Conservation (phyloP, 768 basidiomycete genomes). For the Daedaleopsis nitida region DNA sequence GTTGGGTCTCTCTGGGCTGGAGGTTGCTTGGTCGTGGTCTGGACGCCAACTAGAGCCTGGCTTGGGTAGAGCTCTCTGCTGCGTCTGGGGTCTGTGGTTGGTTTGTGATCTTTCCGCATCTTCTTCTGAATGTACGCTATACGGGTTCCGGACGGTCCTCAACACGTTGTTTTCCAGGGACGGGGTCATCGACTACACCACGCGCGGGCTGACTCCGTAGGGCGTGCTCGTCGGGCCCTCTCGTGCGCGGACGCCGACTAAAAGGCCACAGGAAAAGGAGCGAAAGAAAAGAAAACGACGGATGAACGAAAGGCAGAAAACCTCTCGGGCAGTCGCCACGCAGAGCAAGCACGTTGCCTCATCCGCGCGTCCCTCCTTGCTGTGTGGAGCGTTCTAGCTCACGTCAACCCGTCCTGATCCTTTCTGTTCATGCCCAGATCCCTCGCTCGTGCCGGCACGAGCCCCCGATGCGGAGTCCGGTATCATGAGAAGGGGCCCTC, state of each 20-base stretch:
- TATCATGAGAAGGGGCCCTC: background rate
- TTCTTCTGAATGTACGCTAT: background rate
- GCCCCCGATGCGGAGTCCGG: background rate
- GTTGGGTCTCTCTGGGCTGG: background rate
- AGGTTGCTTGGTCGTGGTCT: background rate
- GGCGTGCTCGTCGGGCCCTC: background rate
- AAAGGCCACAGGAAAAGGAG: background rate
- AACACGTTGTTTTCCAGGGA: constrained; percentile 11
- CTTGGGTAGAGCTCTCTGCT: background rate
- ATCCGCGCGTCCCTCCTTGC: background rate
- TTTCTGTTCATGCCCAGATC: background rate
- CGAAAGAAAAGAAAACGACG: background rate
- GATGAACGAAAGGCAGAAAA: no score
- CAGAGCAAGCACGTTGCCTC: no score
- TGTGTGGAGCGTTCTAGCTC: background rate
- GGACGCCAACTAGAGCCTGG: background rate
- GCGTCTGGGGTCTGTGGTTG: background rate
- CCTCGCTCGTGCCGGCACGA: background rate
- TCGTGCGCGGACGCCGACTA: background rate
- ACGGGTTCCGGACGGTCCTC: background rate
- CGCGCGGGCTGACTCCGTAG: background rate
- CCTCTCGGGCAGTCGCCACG: no score
- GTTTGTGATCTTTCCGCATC: background rate
- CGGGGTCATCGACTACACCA: constrained; percentile 16
- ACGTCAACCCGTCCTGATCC: background rate